A percentile compares a stretch with the other conserved stretches of the same genome.
These are phyloP conservation scores for Aegilops speltoides DNA, from an alignment of 176 grass and related monocot species.

Conservation along the genomic window DNA sequence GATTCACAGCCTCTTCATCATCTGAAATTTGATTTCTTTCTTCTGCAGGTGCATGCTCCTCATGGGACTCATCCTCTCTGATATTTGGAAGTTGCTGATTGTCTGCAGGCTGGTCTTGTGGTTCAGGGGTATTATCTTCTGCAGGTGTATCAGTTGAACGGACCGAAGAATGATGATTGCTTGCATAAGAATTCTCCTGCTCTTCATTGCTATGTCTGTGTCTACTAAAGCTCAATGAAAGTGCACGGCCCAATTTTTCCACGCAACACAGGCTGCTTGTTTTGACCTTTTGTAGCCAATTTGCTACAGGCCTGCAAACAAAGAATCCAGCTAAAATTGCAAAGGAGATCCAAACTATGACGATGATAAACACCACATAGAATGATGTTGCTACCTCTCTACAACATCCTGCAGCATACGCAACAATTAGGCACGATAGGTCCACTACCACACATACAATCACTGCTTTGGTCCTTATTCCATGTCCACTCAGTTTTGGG, in stretches of 20 bases:
- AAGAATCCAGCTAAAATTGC: not conserved
- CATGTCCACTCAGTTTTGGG: constrained; percentile 36
- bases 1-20: not conserved
- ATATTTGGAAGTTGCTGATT: not conserved
- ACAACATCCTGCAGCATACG: constrained; percentile 42
- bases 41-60: not conserved
- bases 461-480: constrained; percentile 41
- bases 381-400: constrained; percentile 19
- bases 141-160: not conserved
- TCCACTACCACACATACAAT: constrained; percentile 29
- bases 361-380: not conserved
- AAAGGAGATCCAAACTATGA: constrained; percentile 32
- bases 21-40: not conserved
- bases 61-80: not conserved
- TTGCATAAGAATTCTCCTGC: not conserved
- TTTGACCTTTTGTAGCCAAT: not conserved
- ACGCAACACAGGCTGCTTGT: not conserved
- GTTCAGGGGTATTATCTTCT: not conserved
- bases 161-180: not conserved
- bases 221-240: not conserved
- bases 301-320: constrained; percentile 8
- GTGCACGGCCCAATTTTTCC: not conserved
- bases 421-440: constrained; percentile 18
- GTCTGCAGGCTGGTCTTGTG: not conserved
- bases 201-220: not conserved